phyloP scores from a whole-genome alignment of 805 yeast genomes.

The Wickerhamiella vanderwaltii region DNA sequence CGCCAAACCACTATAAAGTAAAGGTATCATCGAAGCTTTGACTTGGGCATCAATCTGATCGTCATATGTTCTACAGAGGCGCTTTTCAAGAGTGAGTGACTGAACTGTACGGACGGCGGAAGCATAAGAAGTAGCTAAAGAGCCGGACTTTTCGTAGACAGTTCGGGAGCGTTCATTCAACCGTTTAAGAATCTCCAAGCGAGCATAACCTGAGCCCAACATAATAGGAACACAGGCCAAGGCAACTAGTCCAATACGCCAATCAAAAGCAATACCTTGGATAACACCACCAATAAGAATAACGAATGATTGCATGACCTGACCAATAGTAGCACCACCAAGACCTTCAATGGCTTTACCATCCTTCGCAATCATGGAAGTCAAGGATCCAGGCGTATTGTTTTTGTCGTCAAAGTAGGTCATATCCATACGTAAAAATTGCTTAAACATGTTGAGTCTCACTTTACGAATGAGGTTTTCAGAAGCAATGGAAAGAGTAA shows the following conservation, averaged over 20 bases:
- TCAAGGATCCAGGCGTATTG: slow-evolving; percentile 30
- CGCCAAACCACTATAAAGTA: slow-evolving; percentile 27
- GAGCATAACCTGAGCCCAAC: slow-evolving; percentile 31
- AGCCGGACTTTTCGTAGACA: slow-evolving; percentile 31
- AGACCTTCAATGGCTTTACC: slow-evolving; percentile 32
- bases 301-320: slow-evolving; percentile 28
- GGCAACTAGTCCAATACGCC: slow-evolving; percentile 33
- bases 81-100: slow-evolving; percentile 32
- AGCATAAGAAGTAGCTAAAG: slow-evolving; percentile 32
- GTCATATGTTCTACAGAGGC: slow-evolving; percentile 27
- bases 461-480: slow-evolving; percentile 28
- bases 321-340: slow-evolving; percentile 34
- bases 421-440: slow-evolving; percentile 30
- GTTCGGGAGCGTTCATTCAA: slow-evolving; percentile 29
- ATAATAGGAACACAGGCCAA: slow-evolving; percentile 30
- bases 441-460: slow-evolving; percentile 25
- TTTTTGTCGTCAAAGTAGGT: slow-evolving; percentile 29
- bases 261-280: slow-evolving; percentile 30
- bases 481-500: slow-evolving; percentile 23
- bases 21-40: slow-evolving; percentile 22
- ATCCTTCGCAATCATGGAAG: slow-evolving; percentile 30
- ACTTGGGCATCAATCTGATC: slow-evolving; percentile 25
- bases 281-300: slow-evolving; percentile 32
- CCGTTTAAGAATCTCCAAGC: slow-evolving; percentile 27
- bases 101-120: slow-evolving; percentile 33